Evolutionary conservation across 1,139 yeast genomes (phyloP).

Genomic region (Diutina siamensis): DNA sequence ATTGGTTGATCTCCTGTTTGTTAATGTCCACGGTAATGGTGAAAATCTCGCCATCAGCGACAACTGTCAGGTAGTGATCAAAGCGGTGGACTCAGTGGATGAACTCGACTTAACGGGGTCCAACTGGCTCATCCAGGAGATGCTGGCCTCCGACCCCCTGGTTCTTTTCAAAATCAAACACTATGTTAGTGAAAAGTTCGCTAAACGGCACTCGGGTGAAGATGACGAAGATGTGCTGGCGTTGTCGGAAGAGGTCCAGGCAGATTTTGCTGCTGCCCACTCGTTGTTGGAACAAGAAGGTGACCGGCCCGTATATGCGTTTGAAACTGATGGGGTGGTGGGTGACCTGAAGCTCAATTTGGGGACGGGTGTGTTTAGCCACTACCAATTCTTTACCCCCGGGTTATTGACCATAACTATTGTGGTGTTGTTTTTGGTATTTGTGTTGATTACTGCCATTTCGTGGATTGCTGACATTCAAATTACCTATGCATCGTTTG

Average conservation of each 20-base stretch:
- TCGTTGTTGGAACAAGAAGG: conserved; percentile 1
- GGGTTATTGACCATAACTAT: conserved; percentile 63
- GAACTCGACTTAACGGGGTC: neutral
- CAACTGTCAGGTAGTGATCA: neutral
- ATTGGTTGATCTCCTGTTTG: neutral
- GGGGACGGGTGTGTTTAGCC: neutral
- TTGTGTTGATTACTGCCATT: conserved; percentile 42
- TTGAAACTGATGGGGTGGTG: neutral
- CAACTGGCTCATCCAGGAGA: neutral
- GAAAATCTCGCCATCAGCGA: neutral
- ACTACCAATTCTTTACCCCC: conserved; percentile 7
- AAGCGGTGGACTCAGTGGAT: neutral
- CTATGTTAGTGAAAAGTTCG: neutral
- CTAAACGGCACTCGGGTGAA: neutral
- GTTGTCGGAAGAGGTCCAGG: neutral
- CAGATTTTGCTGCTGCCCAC: conserved; percentile 1
- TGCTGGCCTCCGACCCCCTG: neutral
- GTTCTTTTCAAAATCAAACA: neutral
- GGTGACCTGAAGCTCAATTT: neutral
- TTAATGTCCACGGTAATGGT: neutral
- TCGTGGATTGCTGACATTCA: conserved; percentile 51
- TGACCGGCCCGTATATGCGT: neutral
- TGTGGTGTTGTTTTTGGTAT: conserved; percentile 41
- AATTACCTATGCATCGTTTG: conserved; percentile 63
- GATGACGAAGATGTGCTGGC: conserved; percentile 2